These are phyloP conservation scores for Phytopythium mirpurense DNA, from an alignment of 352 stramenopile genomes.

Conservation along the genomic window DNA sequence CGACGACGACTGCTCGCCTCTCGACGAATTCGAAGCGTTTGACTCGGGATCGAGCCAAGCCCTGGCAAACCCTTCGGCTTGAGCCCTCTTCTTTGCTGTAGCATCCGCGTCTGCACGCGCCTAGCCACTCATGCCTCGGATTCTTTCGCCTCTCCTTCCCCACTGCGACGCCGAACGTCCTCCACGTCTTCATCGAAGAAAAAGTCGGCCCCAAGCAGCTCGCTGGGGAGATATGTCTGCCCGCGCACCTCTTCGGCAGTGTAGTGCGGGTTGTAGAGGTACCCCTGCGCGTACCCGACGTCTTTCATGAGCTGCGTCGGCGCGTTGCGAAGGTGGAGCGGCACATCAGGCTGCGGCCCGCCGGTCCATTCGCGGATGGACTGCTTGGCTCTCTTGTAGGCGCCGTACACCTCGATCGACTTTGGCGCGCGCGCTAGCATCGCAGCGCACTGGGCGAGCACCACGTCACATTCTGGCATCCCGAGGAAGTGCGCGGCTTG, in stretches of 20 bases:
- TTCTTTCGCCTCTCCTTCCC: background rate
- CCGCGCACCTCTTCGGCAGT: conserved; percentile 56
- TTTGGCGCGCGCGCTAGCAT: conserved; percentile 80
- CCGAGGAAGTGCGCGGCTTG: conserved; percentile 72
- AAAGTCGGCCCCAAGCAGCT: conserved; percentile 57
- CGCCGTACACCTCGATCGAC: conserved; percentile 78
- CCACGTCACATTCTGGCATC: conserved; percentile 85
- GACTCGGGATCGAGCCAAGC: background rate
- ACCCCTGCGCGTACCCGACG: conserved; percentile 72
- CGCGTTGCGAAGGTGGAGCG: conserved; percentile 77
- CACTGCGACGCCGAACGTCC: conserved; percentile 2
- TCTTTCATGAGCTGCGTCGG: conserved; percentile 75
- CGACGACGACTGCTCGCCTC: background rate
- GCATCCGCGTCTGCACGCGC: background rate
- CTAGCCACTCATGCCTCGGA: background rate
- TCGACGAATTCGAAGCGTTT: background rate
- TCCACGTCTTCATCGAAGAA: conserved; percentile 23
- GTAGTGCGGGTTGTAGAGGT: conserved; percentile 83
- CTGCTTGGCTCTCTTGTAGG: conserved; percentile 76
- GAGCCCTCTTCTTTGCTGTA: background rate
- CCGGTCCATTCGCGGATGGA: conserved; percentile 48
- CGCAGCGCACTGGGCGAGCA: conserved; percentile 72
- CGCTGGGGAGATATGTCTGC: conserved; percentile 81
- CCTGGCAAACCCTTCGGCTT: background rate
- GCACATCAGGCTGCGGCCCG: conserved; percentile 63